A percentile compares a stretch with the other conserved stretches of the same genome.
Evolutionary conservation across 2,329 filamentous ascomycete genomes (phyloP).

Genomic region (Colletotrichum tabaci): DNA sequence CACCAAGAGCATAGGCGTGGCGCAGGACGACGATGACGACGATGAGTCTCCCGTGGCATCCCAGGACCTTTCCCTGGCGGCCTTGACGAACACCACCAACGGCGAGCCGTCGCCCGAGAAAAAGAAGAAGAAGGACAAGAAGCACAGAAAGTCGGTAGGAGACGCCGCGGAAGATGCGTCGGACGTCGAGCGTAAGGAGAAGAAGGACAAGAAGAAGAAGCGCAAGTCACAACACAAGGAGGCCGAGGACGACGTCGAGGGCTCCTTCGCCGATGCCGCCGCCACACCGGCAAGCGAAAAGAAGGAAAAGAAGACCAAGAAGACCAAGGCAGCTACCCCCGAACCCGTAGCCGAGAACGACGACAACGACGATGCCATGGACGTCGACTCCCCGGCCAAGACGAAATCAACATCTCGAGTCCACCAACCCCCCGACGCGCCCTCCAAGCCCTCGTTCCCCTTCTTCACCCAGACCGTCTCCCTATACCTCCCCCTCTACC

Average conservation of each 20-base stretch:
- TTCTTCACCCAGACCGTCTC: slow-evolving; percentile 86
- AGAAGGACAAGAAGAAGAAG: slow-evolving; percentile 54
- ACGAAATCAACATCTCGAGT: slow-evolving; percentile 50
- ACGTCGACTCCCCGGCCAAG: slow-evolving; percentile 54
- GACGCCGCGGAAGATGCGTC: slow-evolving; percentile 45
- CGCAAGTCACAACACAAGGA: slow-evolving; percentile 51
- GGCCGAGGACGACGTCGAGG: slow-evolving; percentile 36
- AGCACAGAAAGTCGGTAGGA: slow-evolving; percentile 34
- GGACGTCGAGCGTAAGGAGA: slow-evolving; percentile 51
- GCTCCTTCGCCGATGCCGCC: slow-evolving; percentile 10
- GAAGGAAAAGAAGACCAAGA: slow-evolving; percentile 48
- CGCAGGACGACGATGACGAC: slow-evolving; percentile 47
- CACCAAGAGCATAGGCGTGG: slow-evolving; percentile 58
- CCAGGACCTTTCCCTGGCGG: slow-evolving; percentile 39
- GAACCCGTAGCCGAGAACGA: slow-evolving; percentile 37
- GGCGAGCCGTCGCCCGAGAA: slow-evolving; percentile 37
- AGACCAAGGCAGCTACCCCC: slow-evolving; percentile 44
- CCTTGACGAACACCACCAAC: slow-evolving; percentile 28
- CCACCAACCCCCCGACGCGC: slow-evolving; percentile 55
- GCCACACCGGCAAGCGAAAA: slow-evolving; percentile 33
- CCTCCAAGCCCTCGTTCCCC: slow-evolving; percentile 69
- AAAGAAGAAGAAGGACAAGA: slow-evolving; percentile 38
- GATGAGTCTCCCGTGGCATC: slow-evolving; percentile 20
- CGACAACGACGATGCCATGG: slow-evolving; percentile 56
- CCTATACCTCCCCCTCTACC: slow-evolving; percentile 83